Percentiles rank a stretch among this genome's conserved stretches.
Conservation (phyloP, 2,329 filamentous ascomycete genomes). For the Periconia sp. region DNA sequence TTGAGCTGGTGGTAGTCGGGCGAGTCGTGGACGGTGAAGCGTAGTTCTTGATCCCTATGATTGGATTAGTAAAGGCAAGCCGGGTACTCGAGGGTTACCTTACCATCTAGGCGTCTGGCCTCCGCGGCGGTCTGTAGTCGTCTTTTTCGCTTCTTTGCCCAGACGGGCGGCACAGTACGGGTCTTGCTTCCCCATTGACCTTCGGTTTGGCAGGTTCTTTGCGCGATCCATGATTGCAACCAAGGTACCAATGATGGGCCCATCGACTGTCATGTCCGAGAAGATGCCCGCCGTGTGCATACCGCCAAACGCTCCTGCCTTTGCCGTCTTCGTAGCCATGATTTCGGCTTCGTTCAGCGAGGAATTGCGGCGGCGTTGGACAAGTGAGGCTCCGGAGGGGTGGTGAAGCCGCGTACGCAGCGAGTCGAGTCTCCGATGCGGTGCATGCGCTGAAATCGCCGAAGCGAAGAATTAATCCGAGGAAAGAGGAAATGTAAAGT, state of each 20-base stretch:
- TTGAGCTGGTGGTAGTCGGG: conserved; percentile 96
- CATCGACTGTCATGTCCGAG: conserved; percentile 91
- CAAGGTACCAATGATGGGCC: conserved; percentile 89
- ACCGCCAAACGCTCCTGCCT: conserved; percentile 52
- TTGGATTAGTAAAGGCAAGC: conserved; percentile 23
- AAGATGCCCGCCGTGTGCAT: conserved; percentile 92
- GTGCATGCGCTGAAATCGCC: conserved; percentile 31
- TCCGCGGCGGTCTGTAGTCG: conserved; percentile 88
- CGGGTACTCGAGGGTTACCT: conserved; percentile 33
- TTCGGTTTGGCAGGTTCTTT: conserved; percentile 95
- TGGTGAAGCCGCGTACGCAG: conserved; percentile 11
- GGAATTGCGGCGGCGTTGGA: not conserved
- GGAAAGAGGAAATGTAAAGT: not conserved
- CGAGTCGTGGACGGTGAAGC: conserved; percentile 94
- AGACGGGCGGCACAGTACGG: conserved; percentile 93
- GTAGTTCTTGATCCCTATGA: conserved; percentile 91
- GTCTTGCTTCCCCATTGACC: conserved; percentile 98
- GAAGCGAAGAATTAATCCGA: not conserved
- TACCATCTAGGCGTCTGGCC: conserved; percentile 97
- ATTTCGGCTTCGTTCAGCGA: conserved; percentile 1
- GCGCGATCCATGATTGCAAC: conserved; percentile 91
- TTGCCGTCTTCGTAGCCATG: conserved; percentile 46
- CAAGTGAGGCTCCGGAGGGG: conserved; percentile 1
- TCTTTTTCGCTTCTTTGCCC: conserved; percentile 98
- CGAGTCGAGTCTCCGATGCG: conserved; percentile 14